Evolutionary conservation across 2,329 filamentous ascomycete species (phyloP).

Genomic region (Fusarium poae): DNA sequence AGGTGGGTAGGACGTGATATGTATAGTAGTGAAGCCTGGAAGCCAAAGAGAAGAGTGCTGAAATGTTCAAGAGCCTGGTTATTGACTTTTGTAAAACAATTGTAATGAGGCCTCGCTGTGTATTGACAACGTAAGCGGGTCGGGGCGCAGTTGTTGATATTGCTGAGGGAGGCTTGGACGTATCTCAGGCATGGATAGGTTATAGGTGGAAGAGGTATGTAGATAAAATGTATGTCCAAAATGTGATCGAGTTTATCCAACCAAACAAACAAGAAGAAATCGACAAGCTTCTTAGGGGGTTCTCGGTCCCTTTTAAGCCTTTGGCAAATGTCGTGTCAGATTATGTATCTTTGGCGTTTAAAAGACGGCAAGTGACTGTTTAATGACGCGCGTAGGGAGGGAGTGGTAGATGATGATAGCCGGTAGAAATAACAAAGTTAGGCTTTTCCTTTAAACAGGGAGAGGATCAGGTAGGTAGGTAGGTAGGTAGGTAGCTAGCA

Average conservation of each 20-base stretch:
- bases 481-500: neutral
- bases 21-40: slow-evolving; percentile 7
- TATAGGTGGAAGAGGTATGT: neutral
- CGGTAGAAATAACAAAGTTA: slow-evolving; percentile 19
- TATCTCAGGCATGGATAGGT: slow-evolving; percentile 32
- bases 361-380: slow-evolving; percentile 33
- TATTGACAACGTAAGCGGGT: slow-evolving; percentile 43
- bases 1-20: slow-evolving; percentile 4
- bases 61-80: slow-evolving; percentile 31
- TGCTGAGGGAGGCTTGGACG: slow-evolving; percentile 39
- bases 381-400: slow-evolving; percentile 36
- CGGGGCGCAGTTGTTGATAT: slow-evolving; percentile 35
- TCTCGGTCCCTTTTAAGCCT: slow-evolving; percentile 34
- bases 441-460: slow-evolving; percentile 9
- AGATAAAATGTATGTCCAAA: slow-evolving; percentile 6
- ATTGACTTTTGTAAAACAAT: slow-evolving; percentile 39
- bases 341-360: slow-evolving; percentile 23
- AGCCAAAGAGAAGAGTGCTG: slow-evolving; percentile 22
- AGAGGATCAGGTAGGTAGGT: slow-evolving; percentile 6
- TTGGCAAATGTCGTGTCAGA: slow-evolving; percentile 25
- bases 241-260: slow-evolving; percentile 32
- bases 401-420: slow-evolving; percentile 11
- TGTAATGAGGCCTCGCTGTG: slow-evolving; percentile 39
- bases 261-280: slow-evolving; percentile 27
- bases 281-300: slow-evolving; percentile 17